A percentile compares a stretch with the other conserved stretches of the same genome.
These are phyloP conservation scores for Stemphylium vesicarium DNA, from an alignment of 2,329 filamentous ascomycete genomes.

Conservation along the genomic window DNA sequence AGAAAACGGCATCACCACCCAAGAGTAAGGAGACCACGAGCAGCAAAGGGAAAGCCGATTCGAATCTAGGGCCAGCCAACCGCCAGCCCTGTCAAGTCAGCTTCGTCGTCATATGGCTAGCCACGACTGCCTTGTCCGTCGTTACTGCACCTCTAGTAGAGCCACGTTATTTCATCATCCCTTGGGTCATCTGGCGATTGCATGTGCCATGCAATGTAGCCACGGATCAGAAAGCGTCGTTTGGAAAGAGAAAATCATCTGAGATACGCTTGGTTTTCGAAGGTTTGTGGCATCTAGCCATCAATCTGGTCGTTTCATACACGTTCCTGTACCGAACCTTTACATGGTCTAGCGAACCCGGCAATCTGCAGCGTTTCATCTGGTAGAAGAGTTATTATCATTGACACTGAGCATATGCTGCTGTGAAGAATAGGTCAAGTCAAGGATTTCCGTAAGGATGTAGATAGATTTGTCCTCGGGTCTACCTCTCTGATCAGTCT, in stretches of 20 bases:
- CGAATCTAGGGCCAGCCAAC: slow-evolving; percentile 7
- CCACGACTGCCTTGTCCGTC: slow-evolving; percentile 77
- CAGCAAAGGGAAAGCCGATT: slow-evolving; percentile 2
- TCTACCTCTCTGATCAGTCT: too few species aligned
- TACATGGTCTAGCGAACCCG: slow-evolving; percentile 68
- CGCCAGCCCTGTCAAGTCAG: slow-evolving; percentile 34
- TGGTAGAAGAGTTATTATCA: slow-evolving; percentile 48
- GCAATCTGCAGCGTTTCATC: slow-evolving; percentile 76
- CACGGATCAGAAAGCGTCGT: slow-evolving; percentile 13
- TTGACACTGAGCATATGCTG: not conserved
- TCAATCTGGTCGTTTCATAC: slow-evolving; percentile 72
- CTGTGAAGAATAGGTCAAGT: not conserved
- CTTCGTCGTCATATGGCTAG: slow-evolving; percentile 67
- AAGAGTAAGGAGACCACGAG: not conserved
- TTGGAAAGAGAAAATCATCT: slow-evolving; percentile 23
- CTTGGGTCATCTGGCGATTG: slow-evolving; percentile 91
- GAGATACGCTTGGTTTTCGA: slow-evolving; percentile 63
- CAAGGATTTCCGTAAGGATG: too few species aligned
- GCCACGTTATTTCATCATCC: slow-evolving; percentile 93
- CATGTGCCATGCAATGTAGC: slow-evolving; percentile 65
- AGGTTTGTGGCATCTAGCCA: slow-evolving; percentile 69
- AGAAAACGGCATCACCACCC: slow-evolving; percentile 27
- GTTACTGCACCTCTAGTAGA: slow-evolving; percentile 92
- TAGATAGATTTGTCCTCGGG: too few species aligned
- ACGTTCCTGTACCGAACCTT: slow-evolving; percentile 74